Percentiles rank a stretch among this genome's conserved stretches.
Conservation (phyloP, 768 basidiomycete species). For the Botryobasidium botryosum region DNA sequence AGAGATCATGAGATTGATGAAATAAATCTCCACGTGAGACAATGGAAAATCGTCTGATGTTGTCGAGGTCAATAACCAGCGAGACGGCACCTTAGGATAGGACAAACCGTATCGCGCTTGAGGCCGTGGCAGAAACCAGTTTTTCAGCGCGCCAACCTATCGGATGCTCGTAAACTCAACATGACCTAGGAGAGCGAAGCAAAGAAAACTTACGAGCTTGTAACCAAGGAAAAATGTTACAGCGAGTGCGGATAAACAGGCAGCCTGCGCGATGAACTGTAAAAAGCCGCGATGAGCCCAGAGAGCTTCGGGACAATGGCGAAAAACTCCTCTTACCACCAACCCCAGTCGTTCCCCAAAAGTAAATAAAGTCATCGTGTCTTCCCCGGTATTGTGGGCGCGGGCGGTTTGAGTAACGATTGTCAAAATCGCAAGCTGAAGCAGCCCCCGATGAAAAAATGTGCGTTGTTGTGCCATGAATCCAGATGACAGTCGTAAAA, state of each 20-base stretch:
- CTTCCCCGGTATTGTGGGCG: neutral
- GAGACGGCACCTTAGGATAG: neutral
- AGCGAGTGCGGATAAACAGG: neutral
- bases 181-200: neutral
- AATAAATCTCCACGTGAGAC: neutral
- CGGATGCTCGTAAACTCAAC: neutral
- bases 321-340: neutral
- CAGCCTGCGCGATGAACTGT: neutral
- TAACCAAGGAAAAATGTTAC: neutral
- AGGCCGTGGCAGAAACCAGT: too few relatives aligned
- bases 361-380: neutral
- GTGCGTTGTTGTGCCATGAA: neutral
- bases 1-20: neutral
- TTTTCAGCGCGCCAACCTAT: neutral
- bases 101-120: too few relatives aligned
- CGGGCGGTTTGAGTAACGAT: neutral
- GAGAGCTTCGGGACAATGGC: neutral
- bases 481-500: neutral
- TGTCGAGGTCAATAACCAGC: too few relatives aligned
- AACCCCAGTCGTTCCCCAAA: neutral
- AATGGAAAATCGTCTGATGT: too few relatives aligned
- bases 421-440: neutral
- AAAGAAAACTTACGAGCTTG: neutral
- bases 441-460: neutral
- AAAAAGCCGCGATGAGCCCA: neutral